These are phyloP conservation scores for Clavispora asparagi DNA, from an alignment of 805 yeast genomes.

Conservation along the genomic window DNA sequence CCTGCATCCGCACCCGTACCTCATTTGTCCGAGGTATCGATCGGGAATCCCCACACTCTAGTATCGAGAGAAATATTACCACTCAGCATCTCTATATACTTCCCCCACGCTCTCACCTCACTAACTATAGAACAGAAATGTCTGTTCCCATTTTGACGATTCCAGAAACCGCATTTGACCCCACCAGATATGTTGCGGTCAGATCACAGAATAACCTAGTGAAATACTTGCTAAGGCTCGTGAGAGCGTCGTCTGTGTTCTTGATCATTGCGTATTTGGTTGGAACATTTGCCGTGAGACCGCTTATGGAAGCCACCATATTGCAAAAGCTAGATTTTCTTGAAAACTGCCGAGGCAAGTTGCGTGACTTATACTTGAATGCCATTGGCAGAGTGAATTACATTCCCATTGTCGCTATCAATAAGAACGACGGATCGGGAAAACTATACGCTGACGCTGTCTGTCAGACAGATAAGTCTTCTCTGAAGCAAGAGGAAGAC, in stretches of 20 bases:
- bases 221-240: constrained; percentile 24
- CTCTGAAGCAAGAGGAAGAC: constrained; percentile 14
- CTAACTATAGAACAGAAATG: constrained; percentile 2
- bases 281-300: constrained; percentile 29
- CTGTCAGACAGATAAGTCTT: constrained; percentile 30
- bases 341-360: constrained; percentile 25
- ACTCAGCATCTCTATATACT: no score
- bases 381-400: constrained; percentile 29
- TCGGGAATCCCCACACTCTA: background rate
- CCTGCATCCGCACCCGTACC: background rate
- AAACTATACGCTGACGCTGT: constrained; percentile 34
- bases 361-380: constrained; percentile 33
- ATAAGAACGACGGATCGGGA: constrained; percentile 21
- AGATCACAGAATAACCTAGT: constrained; percentile 20
- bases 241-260: constrained; percentile 30
- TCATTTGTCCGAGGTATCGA: background rate
- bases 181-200: constrained; percentile 16
- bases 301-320: constrained; percentile 27
- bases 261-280: constrained; percentile 26
- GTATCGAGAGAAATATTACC: background rate
- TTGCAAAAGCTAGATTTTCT: constrained; percentile 29
- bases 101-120: no score
- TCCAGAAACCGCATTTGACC: constrained; percentile 38
- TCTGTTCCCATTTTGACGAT: constrained; percentile 33
- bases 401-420: constrained; percentile 37